A percentile compares a stretch with the other conserved stretches of the same genome.
These are phyloP conservation scores for Gastrodia elata DNA, from an alignment of 106 monocot genomes.

Conservation along the genomic window DNA sequence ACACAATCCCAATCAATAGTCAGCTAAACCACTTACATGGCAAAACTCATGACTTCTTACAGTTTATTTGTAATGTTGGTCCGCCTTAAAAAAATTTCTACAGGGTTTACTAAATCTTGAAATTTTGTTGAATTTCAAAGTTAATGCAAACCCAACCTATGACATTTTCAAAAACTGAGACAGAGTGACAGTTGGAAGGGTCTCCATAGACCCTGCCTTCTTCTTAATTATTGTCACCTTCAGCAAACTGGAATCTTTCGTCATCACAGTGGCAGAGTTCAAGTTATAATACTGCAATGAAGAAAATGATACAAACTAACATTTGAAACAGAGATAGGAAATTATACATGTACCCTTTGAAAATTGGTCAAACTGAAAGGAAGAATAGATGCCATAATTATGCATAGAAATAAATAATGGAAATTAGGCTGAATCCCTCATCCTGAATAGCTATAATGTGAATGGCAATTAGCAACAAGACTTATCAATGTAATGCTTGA, in stretches of 20 bases:
- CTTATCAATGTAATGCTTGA: too few species aligned
- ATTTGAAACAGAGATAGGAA: not conserved
- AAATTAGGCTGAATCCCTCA: too few species aligned
- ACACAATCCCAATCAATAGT: too few species aligned
- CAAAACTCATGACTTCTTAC: too few species aligned
- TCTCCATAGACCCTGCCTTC: constrained; percentile 29
- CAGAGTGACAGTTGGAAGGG: constrained; percentile 43
- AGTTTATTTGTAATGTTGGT: too few species aligned
- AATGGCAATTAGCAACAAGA: too few species aligned
- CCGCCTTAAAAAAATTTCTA: too few species aligned
- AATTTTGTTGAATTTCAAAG: not conserved
- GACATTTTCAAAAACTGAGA: constrained; percentile 56
- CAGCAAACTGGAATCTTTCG: constrained; percentile 20
- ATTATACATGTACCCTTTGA: not conserved
- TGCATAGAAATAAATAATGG: too few species aligned
- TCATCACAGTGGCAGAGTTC: constrained; percentile 44
- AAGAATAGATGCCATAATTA: too few species aligned
- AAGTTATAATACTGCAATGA: constrained; percentile 74
- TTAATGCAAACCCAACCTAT: constrained; percentile 28
- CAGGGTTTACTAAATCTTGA: not conserved
- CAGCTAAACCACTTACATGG: too few species aligned
- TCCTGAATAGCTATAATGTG: too few species aligned
- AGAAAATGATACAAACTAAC: not conserved
- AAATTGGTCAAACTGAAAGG: too few species aligned
- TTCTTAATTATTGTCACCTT: constrained; percentile 73